A percentile compares a stretch with the other conserved stretches of the same genome.
Conservation (phyloP, 2,329 filamentous ascomycete genomes). For the Fusarium sublunatum region DNA sequence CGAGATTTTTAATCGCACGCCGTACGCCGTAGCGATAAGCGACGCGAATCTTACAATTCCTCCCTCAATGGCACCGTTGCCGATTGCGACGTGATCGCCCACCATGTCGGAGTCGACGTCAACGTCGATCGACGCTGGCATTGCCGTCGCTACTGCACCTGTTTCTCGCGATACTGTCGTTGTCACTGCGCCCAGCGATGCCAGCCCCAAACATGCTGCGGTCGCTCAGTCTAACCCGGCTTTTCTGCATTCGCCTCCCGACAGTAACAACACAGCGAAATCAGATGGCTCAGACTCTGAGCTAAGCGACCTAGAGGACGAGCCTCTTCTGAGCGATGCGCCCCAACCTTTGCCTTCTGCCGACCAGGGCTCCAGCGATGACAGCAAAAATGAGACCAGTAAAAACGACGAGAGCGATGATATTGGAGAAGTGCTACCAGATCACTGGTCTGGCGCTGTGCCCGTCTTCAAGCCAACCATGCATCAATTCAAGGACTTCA, state of each 20-base stretch:
- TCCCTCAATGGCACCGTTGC: slow-evolving; percentile 52
- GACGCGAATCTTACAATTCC: slow-evolving; percentile 27
- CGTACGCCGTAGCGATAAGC: slow-evolving; percentile 31
- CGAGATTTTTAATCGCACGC: slow-evolving; percentile 16
- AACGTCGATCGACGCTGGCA: slow-evolving; percentile 64
- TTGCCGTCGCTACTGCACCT: slow-evolving; percentile 61
- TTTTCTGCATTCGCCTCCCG: slow-evolving; percentile 71
- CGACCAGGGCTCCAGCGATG: slow-evolving; percentile 51
- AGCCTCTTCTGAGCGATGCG: slow-evolving; percentile 56
- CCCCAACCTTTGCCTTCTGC: slow-evolving; percentile 40
- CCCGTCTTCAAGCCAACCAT: slow-evolving; percentile 96
- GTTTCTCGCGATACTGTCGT: slow-evolving; percentile 42
- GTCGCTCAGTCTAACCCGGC: slow-evolving; percentile 48
- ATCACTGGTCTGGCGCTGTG: slow-evolving; percentile 90
- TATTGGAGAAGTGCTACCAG: slow-evolving; percentile 82
- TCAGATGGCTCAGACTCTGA: slow-evolving; percentile 72
- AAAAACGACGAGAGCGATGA: slow-evolving; percentile 66
- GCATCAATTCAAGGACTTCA: slow-evolving; percentile 94
- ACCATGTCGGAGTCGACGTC: slow-evolving; percentile 57
- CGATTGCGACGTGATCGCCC: slow-evolving; percentile 52
- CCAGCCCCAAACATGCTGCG: slow-evolving; percentile 53
- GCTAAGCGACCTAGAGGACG: slow-evolving; percentile 72
- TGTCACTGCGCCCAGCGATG: slow-evolving; percentile 43
- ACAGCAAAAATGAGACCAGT: slow-evolving; percentile 52
- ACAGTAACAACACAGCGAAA: slow-evolving; percentile 70